A percentile compares a stretch with the other conserved stretches of the same genome.
These are phyloP conservation scores for Naegleria fowleri DNA, from an alignment of 208 protist genomes.

Conservation along the genomic window DNA sequence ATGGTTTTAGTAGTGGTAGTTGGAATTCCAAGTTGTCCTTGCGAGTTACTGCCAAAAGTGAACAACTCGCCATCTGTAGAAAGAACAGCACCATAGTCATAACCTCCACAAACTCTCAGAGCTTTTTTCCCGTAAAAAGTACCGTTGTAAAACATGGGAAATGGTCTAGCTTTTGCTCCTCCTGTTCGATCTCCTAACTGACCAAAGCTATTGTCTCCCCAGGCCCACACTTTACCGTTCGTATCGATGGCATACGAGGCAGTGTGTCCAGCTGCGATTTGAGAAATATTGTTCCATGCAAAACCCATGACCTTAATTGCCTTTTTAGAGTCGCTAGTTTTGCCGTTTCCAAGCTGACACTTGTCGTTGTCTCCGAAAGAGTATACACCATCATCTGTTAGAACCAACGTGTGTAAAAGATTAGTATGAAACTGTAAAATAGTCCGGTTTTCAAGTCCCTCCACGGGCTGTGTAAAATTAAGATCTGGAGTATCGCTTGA, in stretches of 20 bases:
- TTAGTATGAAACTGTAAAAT: neutral
- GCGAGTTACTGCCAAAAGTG: neutral
- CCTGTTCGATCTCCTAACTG: neutral
- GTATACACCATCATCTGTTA: neutral
- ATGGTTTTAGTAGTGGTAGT: neutral
- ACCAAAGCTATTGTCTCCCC: neutral
- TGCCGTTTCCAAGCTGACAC: neutral
- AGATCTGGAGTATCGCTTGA: neutral
- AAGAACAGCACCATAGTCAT: neutral
- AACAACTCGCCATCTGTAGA: neutral
- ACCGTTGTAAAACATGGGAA: neutral
- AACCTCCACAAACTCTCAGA: neutral
- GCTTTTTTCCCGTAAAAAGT: neutral
- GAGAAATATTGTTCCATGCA: neutral
- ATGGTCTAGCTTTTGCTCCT: neutral
- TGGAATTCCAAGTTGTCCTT: neutral
- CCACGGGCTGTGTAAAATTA: neutral
- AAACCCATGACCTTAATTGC: neutral
- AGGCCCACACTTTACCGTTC: neutral
- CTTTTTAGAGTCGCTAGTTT: neutral
- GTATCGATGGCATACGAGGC: neutral
- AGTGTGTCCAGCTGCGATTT: neutral
- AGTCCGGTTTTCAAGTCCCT: neutral
- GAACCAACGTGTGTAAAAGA: neutral
- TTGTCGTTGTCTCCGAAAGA: neutral